These are phyloP conservation scores for Globisporangium ultimum DNA, from an alignment of 352 stramenopile genomes.

Conservation along the genomic window DNA sequence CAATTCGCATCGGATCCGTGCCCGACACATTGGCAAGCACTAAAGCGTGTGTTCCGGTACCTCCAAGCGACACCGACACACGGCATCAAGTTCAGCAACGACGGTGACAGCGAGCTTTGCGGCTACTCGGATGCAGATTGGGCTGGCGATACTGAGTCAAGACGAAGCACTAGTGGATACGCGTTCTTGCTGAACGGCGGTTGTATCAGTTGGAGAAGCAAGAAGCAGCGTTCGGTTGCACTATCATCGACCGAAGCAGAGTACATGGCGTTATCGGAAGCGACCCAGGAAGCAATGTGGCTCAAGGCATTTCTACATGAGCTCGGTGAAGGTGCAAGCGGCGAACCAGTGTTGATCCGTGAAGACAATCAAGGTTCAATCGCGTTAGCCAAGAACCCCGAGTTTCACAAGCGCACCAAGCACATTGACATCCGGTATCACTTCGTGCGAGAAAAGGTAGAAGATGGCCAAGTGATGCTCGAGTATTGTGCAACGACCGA, in stretches of 20 bases:
- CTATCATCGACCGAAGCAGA: conserved; percentile 13
- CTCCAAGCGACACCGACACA: not conserved
- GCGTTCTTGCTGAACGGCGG: conserved; percentile 14
- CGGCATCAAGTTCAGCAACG: conserved; percentile 8
- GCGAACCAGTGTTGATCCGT: too few species aligned
- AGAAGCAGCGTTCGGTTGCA: conserved; percentile 10
- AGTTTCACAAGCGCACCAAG: too few species aligned
- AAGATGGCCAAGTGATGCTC: conserved; percentile 4
- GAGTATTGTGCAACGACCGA: conserved; percentile 8
- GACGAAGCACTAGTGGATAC: conserved; percentile 6
- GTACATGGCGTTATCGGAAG: conserved; percentile 14
- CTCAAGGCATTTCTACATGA: conserved; percentile 14
- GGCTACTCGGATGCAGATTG: conserved; percentile 18
- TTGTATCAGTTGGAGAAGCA: conserved; percentile 10
- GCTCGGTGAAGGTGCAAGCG: not conserved
- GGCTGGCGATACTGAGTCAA: conserved; percentile 10
- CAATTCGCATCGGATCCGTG: conserved; percentile 15
- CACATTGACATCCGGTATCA: too few species aligned
- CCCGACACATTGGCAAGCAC: conserved; percentile 13
- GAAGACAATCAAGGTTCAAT: too few species aligned
- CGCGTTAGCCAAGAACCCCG: too few species aligned
- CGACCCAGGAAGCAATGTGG: conserved; percentile 6
- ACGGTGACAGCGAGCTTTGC: conserved; percentile 79
- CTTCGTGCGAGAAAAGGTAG: too few species aligned
- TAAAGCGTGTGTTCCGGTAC: conserved; percentile 2